These are phyloP conservation scores for Cicer bijugum DNA, from an alignment of 306 rosid genomes.

Conservation along the genomic window DNA sequence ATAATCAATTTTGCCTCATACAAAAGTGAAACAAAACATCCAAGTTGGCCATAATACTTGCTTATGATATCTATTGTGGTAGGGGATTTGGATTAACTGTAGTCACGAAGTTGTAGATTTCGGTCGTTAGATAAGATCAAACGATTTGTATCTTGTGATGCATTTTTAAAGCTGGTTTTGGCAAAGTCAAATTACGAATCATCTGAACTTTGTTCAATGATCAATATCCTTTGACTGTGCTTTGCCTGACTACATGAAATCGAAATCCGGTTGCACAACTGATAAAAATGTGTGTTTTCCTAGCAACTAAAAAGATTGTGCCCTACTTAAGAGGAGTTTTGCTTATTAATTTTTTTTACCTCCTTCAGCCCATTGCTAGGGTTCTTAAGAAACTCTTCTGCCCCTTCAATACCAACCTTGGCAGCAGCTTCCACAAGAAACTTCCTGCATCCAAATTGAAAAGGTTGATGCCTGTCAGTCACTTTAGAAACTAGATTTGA, in stretches of 20 bases:
- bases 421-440: slow-evolving; percentile 82
- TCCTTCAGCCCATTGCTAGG: slow-evolving; percentile 78
- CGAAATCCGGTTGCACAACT: background rate
- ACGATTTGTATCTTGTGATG: background rate
- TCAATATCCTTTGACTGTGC: background rate
- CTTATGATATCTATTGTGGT: background rate
- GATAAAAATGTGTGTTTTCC: background rate
- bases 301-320: slow-evolving; percentile 10
- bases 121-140: background rate
- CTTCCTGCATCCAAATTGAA: slow-evolving; percentile 64
- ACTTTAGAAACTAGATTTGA: slow-evolving; percentile 36
- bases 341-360: slow-evolving; percentile 48
- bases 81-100: background rate
- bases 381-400: slow-evolving; percentile 79
- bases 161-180: background rate
- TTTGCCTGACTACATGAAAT: background rate
- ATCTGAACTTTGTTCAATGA: background rate
- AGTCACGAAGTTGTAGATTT: background rate
- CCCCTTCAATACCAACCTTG: slow-evolving; percentile 78
- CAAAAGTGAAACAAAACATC: too few species aligned
- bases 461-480: slow-evolving; percentile 31
- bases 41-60: background rate
- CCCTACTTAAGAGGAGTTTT: slow-evolving; percentile 28
- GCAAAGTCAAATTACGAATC: background rate
- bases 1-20: too few species aligned